A percentile compares a stretch with the other conserved stretches of the same genome.
phyloP scores from a whole-genome alignment of 1,284 basidiomycete genomes.

The Trichosporon sp. region DNA sequence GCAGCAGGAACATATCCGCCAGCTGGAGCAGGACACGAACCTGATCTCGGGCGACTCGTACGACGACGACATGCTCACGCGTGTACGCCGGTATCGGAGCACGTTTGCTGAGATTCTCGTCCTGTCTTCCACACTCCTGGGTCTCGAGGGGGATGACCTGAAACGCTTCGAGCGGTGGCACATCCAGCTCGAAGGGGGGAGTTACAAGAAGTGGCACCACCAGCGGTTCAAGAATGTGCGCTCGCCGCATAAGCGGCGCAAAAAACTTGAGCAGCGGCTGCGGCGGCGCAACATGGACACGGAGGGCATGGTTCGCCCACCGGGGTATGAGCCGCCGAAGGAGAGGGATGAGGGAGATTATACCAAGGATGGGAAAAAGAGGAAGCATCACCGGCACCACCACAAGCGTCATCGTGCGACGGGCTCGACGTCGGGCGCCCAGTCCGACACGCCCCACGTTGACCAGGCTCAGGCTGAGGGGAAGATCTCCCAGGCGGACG shows the following conservation, averaged over 20 bases:
- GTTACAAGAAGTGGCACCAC: conserved; percentile 15
- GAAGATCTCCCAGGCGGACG: background rate
- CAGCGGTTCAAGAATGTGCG: background rate
- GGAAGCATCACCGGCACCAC: background rate
- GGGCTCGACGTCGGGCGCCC: background rate
- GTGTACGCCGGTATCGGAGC: conserved; percentile 49
- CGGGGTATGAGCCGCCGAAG: background rate
- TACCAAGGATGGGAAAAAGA: background rate
- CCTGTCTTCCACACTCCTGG: conserved; percentile 49
- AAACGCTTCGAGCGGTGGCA: conserved; percentile 51
- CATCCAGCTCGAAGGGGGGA: conserved; percentile 2
- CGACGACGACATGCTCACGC: conserved; percentile 39
- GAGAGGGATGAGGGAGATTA: background rate
- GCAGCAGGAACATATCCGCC: conserved; percentile 1
- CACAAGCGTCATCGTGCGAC: background rate
- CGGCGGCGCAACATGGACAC: background rate
- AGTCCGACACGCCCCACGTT: background rate
- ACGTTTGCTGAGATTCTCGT: conserved; percentile 56
- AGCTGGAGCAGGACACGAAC: conserved; percentile 21
- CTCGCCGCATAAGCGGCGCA: background rate
- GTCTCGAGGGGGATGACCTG: conserved; percentile 51
- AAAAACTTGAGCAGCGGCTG: background rate
- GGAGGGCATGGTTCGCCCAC: background rate
- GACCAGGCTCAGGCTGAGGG: background rate
- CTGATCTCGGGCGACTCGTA: conserved; percentile 17